Evolutionary conservation across 345 rosid genomes (phyloP).

Genomic region (Physaria fendleri): DNA sequence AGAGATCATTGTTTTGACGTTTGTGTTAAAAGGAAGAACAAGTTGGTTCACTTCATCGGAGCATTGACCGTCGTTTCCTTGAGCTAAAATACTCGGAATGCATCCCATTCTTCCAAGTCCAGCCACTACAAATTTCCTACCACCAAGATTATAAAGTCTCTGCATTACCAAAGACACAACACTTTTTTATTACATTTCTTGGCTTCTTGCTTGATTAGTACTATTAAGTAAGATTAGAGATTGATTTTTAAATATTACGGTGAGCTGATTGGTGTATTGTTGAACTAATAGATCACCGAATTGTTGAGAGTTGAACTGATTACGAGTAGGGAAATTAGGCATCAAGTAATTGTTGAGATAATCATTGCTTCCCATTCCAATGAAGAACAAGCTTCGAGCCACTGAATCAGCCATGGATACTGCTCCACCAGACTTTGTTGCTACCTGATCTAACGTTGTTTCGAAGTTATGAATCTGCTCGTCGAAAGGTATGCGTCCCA

Average conservation of each 20-base stretch:
- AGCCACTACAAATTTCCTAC: constrained; percentile 65
- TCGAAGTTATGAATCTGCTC: constrained; percentile 77
- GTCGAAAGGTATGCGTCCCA: constrained; percentile 83
- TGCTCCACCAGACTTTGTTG: constrained; percentile 63
- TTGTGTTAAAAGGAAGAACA: constrained; percentile 66
- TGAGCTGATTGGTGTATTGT: constrained; percentile 60
- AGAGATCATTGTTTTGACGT: constrained; percentile 68
- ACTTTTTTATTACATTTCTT: not conserved
- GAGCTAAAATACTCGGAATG: constrained; percentile 91
- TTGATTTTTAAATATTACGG: constrained; percentile 32
- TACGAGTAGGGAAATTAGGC: constrained; percentile 80
- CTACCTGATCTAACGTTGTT: constrained; percentile 63
- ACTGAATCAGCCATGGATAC: constrained; percentile 43
- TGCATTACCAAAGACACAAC: constrained; percentile 3
- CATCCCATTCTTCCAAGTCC: constrained; percentile 95
- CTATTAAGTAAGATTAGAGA: not conserved
- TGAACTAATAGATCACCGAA: constrained; percentile 66
- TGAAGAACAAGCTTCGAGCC: constrained; percentile 58
- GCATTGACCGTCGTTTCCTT: constrained; percentile 54
- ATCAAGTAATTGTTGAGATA: constrained; percentile 90
- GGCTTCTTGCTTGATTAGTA: not conserved
- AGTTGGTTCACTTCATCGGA: constrained; percentile 79
- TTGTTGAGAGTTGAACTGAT: constrained; percentile 63
- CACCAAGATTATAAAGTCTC: constrained; percentile 79
- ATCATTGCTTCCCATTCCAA: constrained; percentile 98